These are phyloP conservation scores for Gossypium raimondii DNA, from an alignment of 345 rosid species.

Conservation along the genomic window DNA sequence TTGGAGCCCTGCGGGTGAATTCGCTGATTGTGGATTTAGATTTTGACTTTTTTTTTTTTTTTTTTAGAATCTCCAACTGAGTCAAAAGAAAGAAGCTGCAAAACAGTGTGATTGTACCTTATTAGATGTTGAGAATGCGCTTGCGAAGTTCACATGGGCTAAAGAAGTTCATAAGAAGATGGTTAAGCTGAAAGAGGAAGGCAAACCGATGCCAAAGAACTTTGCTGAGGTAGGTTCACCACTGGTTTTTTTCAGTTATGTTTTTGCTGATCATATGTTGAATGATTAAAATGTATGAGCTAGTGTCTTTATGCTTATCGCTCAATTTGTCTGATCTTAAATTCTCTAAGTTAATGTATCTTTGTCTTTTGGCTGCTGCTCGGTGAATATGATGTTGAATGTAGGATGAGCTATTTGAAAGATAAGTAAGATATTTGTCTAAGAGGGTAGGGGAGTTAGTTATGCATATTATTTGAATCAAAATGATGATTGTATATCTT, in stretches of 20 bases:
- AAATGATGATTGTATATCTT: background rate
- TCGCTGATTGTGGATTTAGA: slow-evolving; percentile 42
- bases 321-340: background rate
- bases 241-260: background rate
- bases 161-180: slow-evolving; percentile 73
- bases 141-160: slow-evolving; percentile 85
- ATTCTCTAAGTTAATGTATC: background rate
- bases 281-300: slow-evolving; percentile 5
- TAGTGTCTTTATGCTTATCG: background rate
- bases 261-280: background rate
- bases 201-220: slow-evolving; percentile 82
- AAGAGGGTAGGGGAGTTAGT: background rate
- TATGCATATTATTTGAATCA: background rate
- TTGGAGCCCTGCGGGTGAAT: slow-evolving; percentile 3
- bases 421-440: background rate
- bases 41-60: slow-evolving; percentile 24
- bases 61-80: slow-evolving; percentile 74
- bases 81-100: slow-evolving; percentile 84
- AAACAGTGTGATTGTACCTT: slow-evolving; percentile 71
- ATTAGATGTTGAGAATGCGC: slow-evolving; percentile 73
- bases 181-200: slow-evolving; percentile 63
- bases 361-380: background rate
- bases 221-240: slow-evolving; percentile 62
- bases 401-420: background rate
- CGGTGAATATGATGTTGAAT: background rate